Base-by-base conservation (phyloP, 768 basidiomycete species). In the Phanerochaete carnosa region DNA sequence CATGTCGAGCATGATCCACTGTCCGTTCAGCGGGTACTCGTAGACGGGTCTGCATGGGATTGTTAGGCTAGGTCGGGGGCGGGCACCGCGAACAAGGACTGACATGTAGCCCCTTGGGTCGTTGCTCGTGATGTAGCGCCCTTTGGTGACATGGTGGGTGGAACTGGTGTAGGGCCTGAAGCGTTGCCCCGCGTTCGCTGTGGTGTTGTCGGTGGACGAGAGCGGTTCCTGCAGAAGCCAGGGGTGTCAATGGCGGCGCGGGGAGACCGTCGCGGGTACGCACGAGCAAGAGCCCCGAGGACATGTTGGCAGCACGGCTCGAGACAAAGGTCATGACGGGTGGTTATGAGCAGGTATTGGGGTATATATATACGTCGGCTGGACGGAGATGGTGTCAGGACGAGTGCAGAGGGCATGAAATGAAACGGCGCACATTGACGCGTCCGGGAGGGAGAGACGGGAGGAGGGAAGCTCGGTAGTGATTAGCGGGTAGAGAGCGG, bases 1-100 rank as follows among this genome's bases (percentile, higher is more conserved):
- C 69, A 92, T 89, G 76, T 95, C 93, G 84, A 94, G 92, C 93
- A 95, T 94, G 68, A 95, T 91, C 90, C 92, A 93, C 69, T 94
- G 92, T 23, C 88, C 89, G 63, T 92, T 92, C 58, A 95, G 79
- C 1, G 90, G 91, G 67, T 94, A 95, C 71, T 95, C 93, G 68
- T 90, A 94, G 12, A 95, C 93, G 13, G 92, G 91, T 57, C 92
- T 80, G 66, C 29, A 28, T 5, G 46, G 29, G 22, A 47, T 19
- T 8, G 39, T 7, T 6, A 6, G 33, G 50, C 32, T 13, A 55
- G 53, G 7, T n/a, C 51, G 2, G 32, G 53, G 19, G 33, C 22
- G 23, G 29, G 53, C 35, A 22, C 53, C 51, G 49, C 23, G 26
- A 19, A 19, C 3, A 6, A 56, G 51, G 22, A 19, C 32, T 2